Base-by-base conservation (phyloP, 1,284 basidiomycete genomes). In the Trichosporon sp. region DNA sequence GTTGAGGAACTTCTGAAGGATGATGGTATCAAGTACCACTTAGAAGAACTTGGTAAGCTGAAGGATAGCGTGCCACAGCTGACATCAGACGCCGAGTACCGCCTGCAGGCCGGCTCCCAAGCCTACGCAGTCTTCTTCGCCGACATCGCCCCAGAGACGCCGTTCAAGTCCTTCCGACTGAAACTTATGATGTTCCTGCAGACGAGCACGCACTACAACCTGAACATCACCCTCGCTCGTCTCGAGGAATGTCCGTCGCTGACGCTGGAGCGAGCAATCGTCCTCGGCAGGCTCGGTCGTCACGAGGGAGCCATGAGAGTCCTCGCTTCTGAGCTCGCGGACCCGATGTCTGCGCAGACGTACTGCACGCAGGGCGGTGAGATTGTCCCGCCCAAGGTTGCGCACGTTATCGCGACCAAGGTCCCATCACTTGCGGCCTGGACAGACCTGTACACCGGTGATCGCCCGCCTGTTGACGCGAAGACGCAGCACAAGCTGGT, bases 101-200 rank as follows among this genome's bases (percentile, higher is more conserved):
- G 79, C n/a, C 73, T 82, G 0, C 71, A 74, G 46, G 40, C 69
- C 6, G 79, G 80, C 12, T 77, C 78, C n/a, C 75, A 80, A 48
- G 76, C 80, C 6, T 83, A 80, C 66, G 70, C 73, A 21, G 73
- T 80, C 16, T 84, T 82, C 72, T 75, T 84, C 16, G 81, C 83
- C 10, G 79, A 83, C 40, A 73, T 82, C 4, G 83, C 83, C 2
- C 92, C 92, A 0, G 88, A 91, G 70, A 92, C 92, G 0, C 87
- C 88, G 2, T 87, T 89, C 69, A 93, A 94, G 79, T 88, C 88
- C 14, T 84, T 86, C 0, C 88, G 94, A 16, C 86, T 96, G 73
- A 93, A 92, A 81, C 86, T 90, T 0, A 85, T 91, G 16, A 84
- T 96, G 0, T 91, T 94, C 79, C 86, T 97, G 0, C 91, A 94